These are phyloP conservation scores for Kwoniella heveanensis DNA, from an alignment of 768 basidiomycete genomes.

Conservation along the genomic window DNA sequence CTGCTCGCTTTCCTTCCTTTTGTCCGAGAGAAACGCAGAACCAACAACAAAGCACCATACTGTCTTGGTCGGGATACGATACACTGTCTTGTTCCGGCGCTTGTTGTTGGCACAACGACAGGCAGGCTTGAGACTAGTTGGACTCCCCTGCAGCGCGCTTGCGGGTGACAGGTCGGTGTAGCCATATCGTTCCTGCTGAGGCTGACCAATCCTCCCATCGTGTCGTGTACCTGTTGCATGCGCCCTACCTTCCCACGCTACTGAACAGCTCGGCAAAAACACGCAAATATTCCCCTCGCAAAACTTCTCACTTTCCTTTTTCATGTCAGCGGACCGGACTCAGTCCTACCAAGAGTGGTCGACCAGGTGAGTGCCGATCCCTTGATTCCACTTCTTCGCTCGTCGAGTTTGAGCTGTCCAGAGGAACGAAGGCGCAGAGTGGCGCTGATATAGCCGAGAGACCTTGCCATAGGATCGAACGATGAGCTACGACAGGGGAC, in stretches of 20 bases:
- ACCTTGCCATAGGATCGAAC: background rate
- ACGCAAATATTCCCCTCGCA: background rate
- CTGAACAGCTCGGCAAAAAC: background rate
- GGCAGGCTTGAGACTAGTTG: background rate
- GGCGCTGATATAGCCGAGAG: background rate
- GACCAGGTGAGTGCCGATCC: background rate
- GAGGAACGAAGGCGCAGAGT: background rate
- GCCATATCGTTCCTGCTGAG: background rate
- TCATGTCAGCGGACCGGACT: background rate
- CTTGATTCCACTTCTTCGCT: background rate
- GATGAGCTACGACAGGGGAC: background rate
- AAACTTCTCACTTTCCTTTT: background rate
- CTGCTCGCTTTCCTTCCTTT: background rate
- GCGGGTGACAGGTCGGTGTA: background rate
- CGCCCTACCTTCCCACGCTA: background rate
- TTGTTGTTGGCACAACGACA: background rate
- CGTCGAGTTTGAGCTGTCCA: too few species aligned
- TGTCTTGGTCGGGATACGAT: too few species aligned
- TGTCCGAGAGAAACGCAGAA: background rate
- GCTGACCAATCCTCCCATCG: background rate
- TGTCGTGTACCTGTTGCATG: background rate
- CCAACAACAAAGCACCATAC: background rate
- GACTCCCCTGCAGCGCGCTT: background rate
- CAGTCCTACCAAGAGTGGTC: background rate
- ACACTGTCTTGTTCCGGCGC: background rate